Evolutionary conservation across 345 rosid genomes (phyloP).

Genomic region (Syzygium oleosum): DNA sequence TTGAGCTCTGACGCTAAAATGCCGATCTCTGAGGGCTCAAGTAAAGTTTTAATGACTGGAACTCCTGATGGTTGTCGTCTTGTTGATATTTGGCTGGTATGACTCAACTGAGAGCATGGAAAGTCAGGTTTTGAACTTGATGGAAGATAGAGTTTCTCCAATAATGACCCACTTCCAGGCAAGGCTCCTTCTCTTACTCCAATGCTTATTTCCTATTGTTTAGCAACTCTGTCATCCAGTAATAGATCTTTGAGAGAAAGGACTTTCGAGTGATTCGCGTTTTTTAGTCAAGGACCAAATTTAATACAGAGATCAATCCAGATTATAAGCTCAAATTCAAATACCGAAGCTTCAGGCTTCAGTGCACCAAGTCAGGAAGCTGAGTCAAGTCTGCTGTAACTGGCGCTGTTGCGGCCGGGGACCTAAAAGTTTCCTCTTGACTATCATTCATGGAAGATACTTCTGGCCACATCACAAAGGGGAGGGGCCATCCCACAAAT

Average conservation of each 20-base stretch:
- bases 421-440: background rate
- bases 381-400: background rate
- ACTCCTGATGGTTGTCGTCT: background rate
- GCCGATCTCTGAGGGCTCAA: background rate
- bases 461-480: background rate
- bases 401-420: background rate
- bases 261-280: no score
- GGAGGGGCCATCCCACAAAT: background rate
- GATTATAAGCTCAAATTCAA: background rate
- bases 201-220: background rate
- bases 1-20: background rate
- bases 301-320: background rate
- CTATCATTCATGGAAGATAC: background rate
- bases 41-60: background rate
- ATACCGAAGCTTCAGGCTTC: background rate
- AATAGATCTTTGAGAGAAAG: background rate
- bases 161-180: background rate
- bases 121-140: background rate
- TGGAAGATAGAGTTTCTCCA: background rate
- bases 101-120: background rate
- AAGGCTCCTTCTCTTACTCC: background rate
- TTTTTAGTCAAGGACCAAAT: background rate
- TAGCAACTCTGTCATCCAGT: background rate
- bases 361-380: background rate
- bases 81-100: background rate